Conservation (phyloP, 2,329 filamentous ascomycete genomes). For the Clonostachys byssicola region DNA sequence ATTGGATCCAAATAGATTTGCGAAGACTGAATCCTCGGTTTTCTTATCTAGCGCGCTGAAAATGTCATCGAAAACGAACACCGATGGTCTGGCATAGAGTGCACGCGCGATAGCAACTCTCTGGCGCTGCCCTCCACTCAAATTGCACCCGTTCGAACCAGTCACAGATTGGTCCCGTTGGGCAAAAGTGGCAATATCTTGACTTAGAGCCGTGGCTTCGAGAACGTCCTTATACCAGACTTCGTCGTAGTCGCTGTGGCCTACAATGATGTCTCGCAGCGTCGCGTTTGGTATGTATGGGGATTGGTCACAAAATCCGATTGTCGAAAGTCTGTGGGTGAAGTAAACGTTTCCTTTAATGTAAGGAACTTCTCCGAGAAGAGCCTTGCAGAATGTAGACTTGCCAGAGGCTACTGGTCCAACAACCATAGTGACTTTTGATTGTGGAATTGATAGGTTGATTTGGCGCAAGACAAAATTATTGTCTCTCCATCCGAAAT, state of each 20-base stretch:
- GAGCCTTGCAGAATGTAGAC: slow-evolving; percentile 25
- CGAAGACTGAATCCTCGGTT: slow-evolving; percentile 37
- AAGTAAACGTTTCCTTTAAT: slow-evolving; percentile 7
- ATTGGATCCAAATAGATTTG: slow-evolving; percentile 29
- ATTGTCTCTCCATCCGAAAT: slow-evolving; percentile 15
- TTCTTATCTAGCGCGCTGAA: slow-evolving; percentile 37
- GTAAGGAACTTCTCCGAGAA: slow-evolving; percentile 21
- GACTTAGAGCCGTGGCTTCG: slow-evolving; percentile 21
- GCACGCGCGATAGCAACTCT: slow-evolving; percentile 35
- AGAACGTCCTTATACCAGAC: slow-evolving; percentile 25
- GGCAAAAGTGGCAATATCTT: slow-evolving; percentile 21
- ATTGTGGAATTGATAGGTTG: slow-evolving; percentile 7
- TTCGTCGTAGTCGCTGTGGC: slow-evolving; percentile 19
- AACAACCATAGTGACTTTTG: slow-evolving; percentile 22
- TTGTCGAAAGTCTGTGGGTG: slow-evolving; percentile 3
- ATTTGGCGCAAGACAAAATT: slow-evolving; percentile 10
- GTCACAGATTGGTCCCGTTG: slow-evolving; percentile 29
- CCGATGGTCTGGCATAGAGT: slow-evolving; percentile 28
- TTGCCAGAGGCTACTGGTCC: slow-evolving; percentile 30
- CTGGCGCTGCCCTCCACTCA: slow-evolving; percentile 35
- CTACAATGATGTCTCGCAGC: slow-evolving; percentile 30
- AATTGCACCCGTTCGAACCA: slow-evolving; percentile 32
- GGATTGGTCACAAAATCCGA: slow-evolving; percentile 24
- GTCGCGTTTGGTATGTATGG: slow-evolving; percentile 25
- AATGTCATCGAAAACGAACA: slow-evolving; percentile 39